Base-by-base conservation (phyloP, 805 yeast species). In the Spencermartinsiella europaea region DNA sequence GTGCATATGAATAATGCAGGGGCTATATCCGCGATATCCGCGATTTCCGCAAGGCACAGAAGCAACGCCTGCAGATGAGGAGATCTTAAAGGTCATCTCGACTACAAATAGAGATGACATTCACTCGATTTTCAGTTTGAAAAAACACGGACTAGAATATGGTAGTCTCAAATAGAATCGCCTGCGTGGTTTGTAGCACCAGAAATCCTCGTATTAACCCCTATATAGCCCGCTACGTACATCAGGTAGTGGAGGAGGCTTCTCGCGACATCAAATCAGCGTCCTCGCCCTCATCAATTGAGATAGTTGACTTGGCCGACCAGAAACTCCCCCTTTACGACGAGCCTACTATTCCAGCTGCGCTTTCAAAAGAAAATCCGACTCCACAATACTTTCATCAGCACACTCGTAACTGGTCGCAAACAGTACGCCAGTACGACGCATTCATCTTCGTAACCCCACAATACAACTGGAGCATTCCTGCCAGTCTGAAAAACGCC, bases 401-500 rank as follows among this genome's bases (percentile, higher is more conserved):
- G 34, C 54, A 53, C 35, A 56, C 68, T 3, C 47, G 50, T 31
- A 42, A 37, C 4, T 68, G 69, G 70, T 56, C 65, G 34, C 43
- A 33, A 21, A 15, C 12, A 2, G 27, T 44, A 14, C 3, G 27
- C 3, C 12, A 12, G n/a, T 40, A 10, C 21, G 54, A 56, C 38
- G 72, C 59, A 2, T 57, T 60, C 48, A 55, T 69, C n/a, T 58
- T 69, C 42, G 63, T 69, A 7, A 45, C 66, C 7, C 72, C 73
- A 8, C 65, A 67, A 46, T 69, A 69, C 54, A 70, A 69, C 46
- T 55, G 66, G 55, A 63, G 70, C 5, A 60, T 58, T 40, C 71
- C 73, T 7, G 71, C 69, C 1, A 58, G 53, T 10, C 53, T 69
- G 38, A 69, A 70, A 51, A 66, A 66, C 43, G 69, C 71, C 3